Evolutionary conservation across 108 stramenopile species (phyloP).

Genomic region (Pseudonitzschia multiseries): DNA sequence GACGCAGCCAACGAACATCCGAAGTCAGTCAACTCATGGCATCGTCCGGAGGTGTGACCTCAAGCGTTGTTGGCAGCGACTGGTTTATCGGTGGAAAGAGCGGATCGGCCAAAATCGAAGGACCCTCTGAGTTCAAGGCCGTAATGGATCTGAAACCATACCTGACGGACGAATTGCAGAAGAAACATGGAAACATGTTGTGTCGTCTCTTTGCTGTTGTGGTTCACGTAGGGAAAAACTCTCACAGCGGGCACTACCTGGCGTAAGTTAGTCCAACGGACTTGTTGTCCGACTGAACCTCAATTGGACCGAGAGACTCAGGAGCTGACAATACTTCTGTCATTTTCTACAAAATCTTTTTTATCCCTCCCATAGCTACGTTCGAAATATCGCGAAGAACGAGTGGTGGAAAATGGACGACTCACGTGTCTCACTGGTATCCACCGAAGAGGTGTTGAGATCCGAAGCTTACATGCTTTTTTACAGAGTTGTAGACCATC

Average conservation of each 20-base stretch:
- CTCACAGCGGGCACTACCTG: slow-evolving; percentile 82
- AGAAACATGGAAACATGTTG: slow-evolving; percentile 62
- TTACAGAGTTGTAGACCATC: slow-evolving; percentile 84
- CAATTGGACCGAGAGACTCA: too few species aligned
- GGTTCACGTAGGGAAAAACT: slow-evolving; percentile 86
- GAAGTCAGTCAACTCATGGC: slow-evolving; percentile 49
- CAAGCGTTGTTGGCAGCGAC: not conserved
- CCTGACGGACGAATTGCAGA: slow-evolving; percentile 61
- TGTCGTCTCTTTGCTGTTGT: slow-evolving; percentile 89
- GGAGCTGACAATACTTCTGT: too few species aligned
- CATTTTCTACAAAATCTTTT: not conserved
- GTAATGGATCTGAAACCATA: slow-evolving; percentile 79
- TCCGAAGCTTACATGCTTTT: slow-evolving; percentile 92
- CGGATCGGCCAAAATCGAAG: slow-evolving; percentile 90
- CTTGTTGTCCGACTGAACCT: too few species aligned
- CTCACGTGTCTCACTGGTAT: slow-evolving; percentile 58
- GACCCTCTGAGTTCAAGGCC: slow-evolving; percentile 68
- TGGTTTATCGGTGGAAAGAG: slow-evolving; percentile 53
- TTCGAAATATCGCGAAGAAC: slow-evolving; percentile 70
- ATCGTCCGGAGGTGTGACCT: slow-evolving; percentile 21
- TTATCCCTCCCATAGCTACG: slow-evolving; percentile 41
- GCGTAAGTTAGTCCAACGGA: not conserved
- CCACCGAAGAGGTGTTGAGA: slow-evolving; percentile 60
- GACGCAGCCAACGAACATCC: slow-evolving; percentile 41
- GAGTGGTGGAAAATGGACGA: slow-evolving; percentile 96